Evolutionary conservation across 352 stramenopile genomes (phyloP), one percentile per base, ranked within the genome.

Genomic region (Globisporangium solare): DNA sequence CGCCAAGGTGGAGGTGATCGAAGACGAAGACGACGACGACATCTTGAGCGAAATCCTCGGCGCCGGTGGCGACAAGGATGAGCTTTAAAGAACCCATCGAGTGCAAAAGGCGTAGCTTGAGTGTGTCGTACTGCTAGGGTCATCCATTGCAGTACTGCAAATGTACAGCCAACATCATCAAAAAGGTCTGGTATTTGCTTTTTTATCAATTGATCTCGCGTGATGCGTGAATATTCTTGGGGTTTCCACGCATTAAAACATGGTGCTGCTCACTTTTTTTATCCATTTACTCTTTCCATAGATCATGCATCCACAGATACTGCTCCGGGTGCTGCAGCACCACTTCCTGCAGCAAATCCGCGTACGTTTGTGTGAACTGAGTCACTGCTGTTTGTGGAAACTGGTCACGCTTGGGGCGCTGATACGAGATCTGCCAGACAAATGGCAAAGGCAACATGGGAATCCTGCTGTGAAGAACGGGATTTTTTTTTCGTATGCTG

Each of bases 11-110:
- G 82, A 92, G 32, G 64, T 78, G 46, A 68, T 91, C 17, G 86
- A 88, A 49, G 83, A 91, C 3, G 82, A 92, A 31, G 83, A 94
- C 51, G 83, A 91, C 54, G 83, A 91, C 51, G 85, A 93, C 54
- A 94, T 97, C 53, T 64, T 97, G 62, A 89, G 73, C 60, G 88
- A 97, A 56, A 93, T 93, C 20, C 63, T 95, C 10, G 76, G 76
- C 31, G 66, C 55, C 17, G 51, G 61, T 11, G 70, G 57, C 15
- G 66, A 76, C 58, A 95, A 90, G 66, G 85, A 95, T 35, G 87
- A 96, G 49, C 71, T 94, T 58, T 96, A 86, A 43, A n/a, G 13
- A 35, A 35, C 5, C 39, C 12, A 6, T 18, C 10, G 7, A 43
- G 12, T n/a, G 5, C 39, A 3, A 18, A 18, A n/a, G 17, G 18